These are phyloP conservation scores for Coccinonectria pachysandricola DNA, from an alignment of 2,329 filamentous ascomycete species.

Conservation along the genomic window DNA sequence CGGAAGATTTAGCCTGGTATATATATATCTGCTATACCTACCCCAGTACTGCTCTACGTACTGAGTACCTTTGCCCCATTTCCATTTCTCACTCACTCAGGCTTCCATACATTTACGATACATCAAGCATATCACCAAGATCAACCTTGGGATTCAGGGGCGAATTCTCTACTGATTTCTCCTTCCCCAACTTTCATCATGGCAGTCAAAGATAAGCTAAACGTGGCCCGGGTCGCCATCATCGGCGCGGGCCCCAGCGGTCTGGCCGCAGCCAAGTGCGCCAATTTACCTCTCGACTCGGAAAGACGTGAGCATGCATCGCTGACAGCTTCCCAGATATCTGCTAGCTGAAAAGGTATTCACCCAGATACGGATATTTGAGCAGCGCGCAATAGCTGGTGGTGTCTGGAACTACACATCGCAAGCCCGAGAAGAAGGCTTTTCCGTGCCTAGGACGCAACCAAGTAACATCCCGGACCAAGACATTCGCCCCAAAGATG, in stretches of 20 bases:
- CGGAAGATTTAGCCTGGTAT: too few relatives aligned
- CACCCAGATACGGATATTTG: conserved; percentile 55
- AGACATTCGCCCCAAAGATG: conserved; percentile 22
- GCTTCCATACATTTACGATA: neutral
- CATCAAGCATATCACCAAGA: too few relatives aligned
- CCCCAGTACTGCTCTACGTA: conserved; percentile 1
- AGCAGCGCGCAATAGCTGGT: conserved; percentile 55
- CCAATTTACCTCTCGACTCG: too few relatives aligned
- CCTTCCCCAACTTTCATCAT: conserved; percentile 3
- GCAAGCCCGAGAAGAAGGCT: conserved; percentile 14
- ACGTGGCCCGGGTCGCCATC: conserved; percentile 47
- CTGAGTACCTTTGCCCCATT: neutral
- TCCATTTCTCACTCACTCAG: conserved; percentile 1
- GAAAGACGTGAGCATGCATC: too few relatives aligned
- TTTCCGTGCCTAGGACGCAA: conserved; percentile 20
- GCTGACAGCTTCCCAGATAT: conserved; percentile 40
- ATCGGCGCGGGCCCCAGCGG: conserved; percentile 66
- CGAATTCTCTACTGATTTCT: neutral
- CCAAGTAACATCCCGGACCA: conserved; percentile 31
- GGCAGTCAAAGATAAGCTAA: conserved; percentile 14
- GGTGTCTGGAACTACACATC: conserved; percentile 63
- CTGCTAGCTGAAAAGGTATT: conserved; percentile 54
- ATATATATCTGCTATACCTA: too few relatives aligned
- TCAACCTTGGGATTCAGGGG: conserved; percentile 2
- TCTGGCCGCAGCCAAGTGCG: conserved; percentile 44